Evolutionary conservation across 1,139 yeast species (phyloP).

Genomic region (Debaryomycetaceae sp.): DNA sequence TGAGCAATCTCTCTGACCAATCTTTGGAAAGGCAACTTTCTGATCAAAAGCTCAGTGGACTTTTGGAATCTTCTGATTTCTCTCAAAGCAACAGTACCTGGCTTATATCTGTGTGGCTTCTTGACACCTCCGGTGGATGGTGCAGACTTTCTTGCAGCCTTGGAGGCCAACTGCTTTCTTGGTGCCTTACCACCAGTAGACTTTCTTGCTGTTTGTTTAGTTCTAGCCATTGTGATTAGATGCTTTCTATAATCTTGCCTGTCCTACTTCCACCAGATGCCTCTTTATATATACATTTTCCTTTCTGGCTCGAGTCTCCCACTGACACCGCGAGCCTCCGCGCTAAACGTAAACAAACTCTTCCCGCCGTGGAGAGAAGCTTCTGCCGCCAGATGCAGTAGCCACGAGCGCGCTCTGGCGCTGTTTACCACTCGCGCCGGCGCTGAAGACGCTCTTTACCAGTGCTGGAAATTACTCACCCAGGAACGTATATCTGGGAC

Average conservation of each 20-base stretch:
- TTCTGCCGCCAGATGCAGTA: background rate
- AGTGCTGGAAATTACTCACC: conserved; percentile 8
- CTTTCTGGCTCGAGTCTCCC: background rate
- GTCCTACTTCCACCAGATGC: background rate
- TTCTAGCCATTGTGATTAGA: conserved; percentile 78
- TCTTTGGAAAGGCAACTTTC: conserved; percentile 99
- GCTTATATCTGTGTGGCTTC: conserved; percentile 99
- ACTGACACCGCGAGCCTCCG: background rate
- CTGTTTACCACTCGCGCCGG: background rate
- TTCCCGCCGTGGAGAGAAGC: background rate
- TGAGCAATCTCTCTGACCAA: conserved; percentile 97
- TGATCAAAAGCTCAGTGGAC: conserved; percentile 92
- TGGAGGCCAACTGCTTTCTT: conserved; percentile 98
- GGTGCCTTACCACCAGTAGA: conserved; percentile 99
- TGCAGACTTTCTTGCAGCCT: conserved; percentile 99
- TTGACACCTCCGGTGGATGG: conserved; percentile 98
- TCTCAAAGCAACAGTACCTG: conserved; percentile 99
- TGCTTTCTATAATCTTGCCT: background rate
- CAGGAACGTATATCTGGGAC: conserved; percentile 5
- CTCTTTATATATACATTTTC: background rate
- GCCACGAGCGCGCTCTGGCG: background rate
- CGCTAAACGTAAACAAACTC: background rate
- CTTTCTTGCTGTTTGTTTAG: conserved; percentile 98
- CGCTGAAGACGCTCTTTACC: conserved; percentile 5
- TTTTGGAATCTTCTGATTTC: conserved; percentile 99